Conservation (phyloP, 2,329 filamentous ascomycete genomes). For the Beauveria varroae region DNA sequence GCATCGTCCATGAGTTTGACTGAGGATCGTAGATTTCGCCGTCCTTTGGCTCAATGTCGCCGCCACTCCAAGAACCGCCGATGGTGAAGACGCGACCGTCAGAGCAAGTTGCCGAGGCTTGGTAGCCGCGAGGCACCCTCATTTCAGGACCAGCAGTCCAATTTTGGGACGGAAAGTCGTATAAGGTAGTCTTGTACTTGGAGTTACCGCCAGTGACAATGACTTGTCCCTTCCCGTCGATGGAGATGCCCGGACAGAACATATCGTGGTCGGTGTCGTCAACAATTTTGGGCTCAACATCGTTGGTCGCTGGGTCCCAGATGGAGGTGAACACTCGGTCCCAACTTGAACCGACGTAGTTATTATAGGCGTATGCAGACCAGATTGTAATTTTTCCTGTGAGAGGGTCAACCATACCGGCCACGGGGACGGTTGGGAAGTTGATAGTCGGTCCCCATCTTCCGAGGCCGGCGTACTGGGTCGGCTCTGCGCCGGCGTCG, state of each 20-base stretch:
- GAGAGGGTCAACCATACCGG: slow-evolving; percentile 20
- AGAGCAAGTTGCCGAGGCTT: slow-evolving; percentile 40
- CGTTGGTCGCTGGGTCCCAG: slow-evolving; percentile 28
- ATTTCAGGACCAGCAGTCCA: slow-evolving; percentile 36
- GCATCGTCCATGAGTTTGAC: slow-evolving; percentile 37
- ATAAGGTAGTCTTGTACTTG: slow-evolving; percentile 41
- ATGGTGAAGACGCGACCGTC: slow-evolving; percentile 51
- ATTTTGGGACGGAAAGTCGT: slow-evolving; percentile 27
- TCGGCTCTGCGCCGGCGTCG: slow-evolving; percentile 18
- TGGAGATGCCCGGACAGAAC: slow-evolving; percentile 49
- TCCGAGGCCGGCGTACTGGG: slow-evolving; percentile 18
- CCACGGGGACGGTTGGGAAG: slow-evolving; percentile 29
- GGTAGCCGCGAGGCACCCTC: slow-evolving; percentile 44
- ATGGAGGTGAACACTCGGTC: slow-evolving; percentile 14
- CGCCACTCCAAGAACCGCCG: slow-evolving; percentile 45
- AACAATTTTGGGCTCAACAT: slow-evolving; percentile 15
- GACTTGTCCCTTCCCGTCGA: slow-evolving; percentile 41
- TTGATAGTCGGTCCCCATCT: slow-evolving; percentile 28
- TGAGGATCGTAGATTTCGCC: slow-evolving; percentile 46
- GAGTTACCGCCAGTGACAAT: slow-evolving; percentile 48
- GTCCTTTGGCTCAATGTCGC: slow-evolving; percentile 38
- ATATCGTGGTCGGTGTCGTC: slow-evolving; percentile 42
- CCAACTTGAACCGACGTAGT: slow-evolving; percentile 8
- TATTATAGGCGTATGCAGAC: slow-evolving; percentile 17
- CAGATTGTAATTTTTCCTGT: slow-evolving; percentile 20